Conservation (phyloP, 2,329 filamentous ascomycete species). For the Diaporthe sp. region DNA sequence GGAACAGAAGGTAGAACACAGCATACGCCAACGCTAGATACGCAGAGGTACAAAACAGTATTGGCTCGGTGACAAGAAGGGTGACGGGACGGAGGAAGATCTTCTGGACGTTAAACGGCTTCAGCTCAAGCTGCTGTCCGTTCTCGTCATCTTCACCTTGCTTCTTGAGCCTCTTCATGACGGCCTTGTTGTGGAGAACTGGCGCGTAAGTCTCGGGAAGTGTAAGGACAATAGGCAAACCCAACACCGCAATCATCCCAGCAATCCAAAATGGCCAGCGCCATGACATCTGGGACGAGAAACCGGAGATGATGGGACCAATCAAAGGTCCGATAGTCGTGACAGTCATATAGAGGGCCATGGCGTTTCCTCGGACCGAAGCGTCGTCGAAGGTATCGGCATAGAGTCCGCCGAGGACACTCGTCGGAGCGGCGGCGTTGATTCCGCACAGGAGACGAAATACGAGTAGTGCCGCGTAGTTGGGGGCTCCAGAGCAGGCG, state of each 20-base stretch:
- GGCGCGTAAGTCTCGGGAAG: conserved; percentile 13
- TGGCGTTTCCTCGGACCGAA: conserved; percentile 10
- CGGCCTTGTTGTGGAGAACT: not conserved
- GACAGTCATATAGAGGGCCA: conserved; percentile 13
- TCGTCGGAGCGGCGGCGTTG: conserved; percentile 12
- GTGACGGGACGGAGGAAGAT: not conserved
- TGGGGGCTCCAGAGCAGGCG: not conserved
- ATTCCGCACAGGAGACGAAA: conserved; percentile 19
- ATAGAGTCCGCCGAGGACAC: conserved; percentile 18
- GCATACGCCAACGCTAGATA: conserved; percentile 4
- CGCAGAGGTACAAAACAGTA: not conserved
- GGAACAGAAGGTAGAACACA: conserved; percentile 5
- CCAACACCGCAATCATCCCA: not conserved
- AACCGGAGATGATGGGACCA: conserved; percentile 15
- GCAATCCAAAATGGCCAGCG: conserved; percentile 19
- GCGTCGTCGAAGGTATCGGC: not conserved
- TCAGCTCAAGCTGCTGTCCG: conserved; percentile 2
- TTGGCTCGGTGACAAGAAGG: conserved; percentile 16
- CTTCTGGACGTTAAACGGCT: conserved; percentile 13
- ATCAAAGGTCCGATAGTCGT: conserved; percentile 1
- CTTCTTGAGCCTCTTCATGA: not conserved
- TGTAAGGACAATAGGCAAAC: not conserved
- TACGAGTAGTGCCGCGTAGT: not conserved
- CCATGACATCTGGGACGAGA: conserved; percentile 18
- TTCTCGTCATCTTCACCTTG: not conserved